phyloP scores from a whole-genome alignment of 2,329 filamentous ascomycete species.

The Atkinsonella texensis region DNA sequence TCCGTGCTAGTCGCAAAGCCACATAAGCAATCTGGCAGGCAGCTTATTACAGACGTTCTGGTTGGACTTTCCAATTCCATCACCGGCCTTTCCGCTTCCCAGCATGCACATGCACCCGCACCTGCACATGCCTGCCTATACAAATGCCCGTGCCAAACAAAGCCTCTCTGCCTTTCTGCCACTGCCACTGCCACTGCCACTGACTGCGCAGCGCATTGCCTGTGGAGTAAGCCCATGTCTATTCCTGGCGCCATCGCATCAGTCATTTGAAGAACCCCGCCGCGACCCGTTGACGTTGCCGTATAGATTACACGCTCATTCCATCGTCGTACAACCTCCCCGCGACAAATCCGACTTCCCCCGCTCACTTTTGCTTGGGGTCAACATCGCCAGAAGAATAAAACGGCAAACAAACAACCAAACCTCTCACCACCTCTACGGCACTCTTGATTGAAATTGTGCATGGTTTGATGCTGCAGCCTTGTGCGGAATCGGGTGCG shows the following conservation, averaged over 20 bases:
- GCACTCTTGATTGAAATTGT: neutral
- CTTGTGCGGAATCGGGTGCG: slow-evolving; percentile 4
- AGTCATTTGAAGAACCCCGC: neutral
- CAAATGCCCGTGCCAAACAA: no score
- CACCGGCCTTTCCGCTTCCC: neutral
- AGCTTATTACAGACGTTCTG: neutral
- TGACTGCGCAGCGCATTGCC: no score
- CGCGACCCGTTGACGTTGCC: slow-evolving; percentile 1
- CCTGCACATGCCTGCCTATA: neutral
- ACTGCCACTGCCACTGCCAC: no score
- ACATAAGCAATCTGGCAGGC: neutral
- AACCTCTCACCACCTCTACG: neutral
- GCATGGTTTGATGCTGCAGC: slow-evolving; percentile 5
- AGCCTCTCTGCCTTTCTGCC: no score
- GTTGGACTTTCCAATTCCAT: neutral
- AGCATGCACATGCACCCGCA: neutral
- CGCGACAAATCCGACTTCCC: neutral
- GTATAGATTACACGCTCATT: slow-evolving; percentile 3
- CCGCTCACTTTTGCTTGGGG: neutral
- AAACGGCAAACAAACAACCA: neutral
- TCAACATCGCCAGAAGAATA: neutral
- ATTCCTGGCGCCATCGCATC: neutral
- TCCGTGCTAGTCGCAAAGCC: neutral
- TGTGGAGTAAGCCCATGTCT: neutral
- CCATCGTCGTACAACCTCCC: neutral